Evolutionary conservation across 805 yeast species (phyloP).

Genomic region (Ascoidea rubescens): DNA sequence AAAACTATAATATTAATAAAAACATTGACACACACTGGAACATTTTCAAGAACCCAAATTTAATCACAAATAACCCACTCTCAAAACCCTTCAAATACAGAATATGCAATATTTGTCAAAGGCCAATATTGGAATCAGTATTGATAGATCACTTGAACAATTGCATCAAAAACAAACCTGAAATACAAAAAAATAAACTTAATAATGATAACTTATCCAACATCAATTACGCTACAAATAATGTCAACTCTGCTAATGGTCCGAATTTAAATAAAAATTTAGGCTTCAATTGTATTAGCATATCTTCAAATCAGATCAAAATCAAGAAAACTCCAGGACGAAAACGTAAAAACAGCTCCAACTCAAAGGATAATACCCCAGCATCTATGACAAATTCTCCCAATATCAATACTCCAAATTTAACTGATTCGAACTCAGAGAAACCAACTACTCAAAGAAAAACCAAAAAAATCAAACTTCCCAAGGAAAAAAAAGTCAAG

Average conservation of each 20-base stretch:
- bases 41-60: conserved; percentile 1
- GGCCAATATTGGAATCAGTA: conserved; percentile 26
- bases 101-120: conserved; percentile 32
- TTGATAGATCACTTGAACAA: conserved; percentile 24
- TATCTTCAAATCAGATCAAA: background rate
- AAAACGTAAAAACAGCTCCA: background rate
- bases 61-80: conserved; percentile 20
- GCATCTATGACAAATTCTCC: background rate
- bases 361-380: background rate
- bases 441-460: background rate
- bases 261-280: conserved; percentile 7
- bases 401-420: background rate
- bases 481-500: background rate
- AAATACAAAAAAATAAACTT: conserved; percentile 12
- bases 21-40: too few relatives aligned
- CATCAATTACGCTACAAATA: conserved; percentile 3
- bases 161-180: conserved; percentile 22
- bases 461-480: too few relatives aligned
- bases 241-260: conserved; percentile 13
- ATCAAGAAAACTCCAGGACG: conserved; percentile 1
- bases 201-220: background rate
- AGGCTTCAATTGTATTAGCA: background rate
- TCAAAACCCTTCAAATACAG: conserved; percentile 25
- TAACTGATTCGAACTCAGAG: background rate
- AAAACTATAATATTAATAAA: background rate